Percentiles rank a stretch among this genome's conserved stretches.
These are phyloP conservation scores for Diplodia mutila DNA, from an alignment of 2,329 filamentous ascomycete species.

Conservation along the genomic window DNA sequence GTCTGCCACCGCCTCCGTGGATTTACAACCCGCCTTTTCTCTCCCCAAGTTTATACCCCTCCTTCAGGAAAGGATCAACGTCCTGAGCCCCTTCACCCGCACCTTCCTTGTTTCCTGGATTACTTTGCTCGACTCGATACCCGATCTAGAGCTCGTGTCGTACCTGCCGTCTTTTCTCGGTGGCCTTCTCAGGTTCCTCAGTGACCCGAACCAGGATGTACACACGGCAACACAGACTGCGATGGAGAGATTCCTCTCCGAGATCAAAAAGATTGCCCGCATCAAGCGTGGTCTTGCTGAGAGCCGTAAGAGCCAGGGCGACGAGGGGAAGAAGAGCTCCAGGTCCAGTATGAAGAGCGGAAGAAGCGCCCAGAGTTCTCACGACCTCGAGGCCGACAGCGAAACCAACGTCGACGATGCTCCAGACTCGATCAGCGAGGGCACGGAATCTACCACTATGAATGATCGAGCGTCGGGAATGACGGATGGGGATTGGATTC, in stretches of 20 bases:
- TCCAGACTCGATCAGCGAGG: slow-evolving; percentile 48
- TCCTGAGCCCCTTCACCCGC: slow-evolving; percentile 90
- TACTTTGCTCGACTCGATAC: slow-evolving; percentile 90
- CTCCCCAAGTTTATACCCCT: slow-evolving; percentile 88
- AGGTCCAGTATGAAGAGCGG: slow-evolving; percentile 55
- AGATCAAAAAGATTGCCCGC: slow-evolving; percentile 92
- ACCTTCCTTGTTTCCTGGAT: slow-evolving; percentile 98
- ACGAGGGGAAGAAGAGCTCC: slow-evolving; percentile 70
- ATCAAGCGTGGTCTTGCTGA: slow-evolving; percentile 92
- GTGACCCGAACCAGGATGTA: slow-evolving; percentile 90
- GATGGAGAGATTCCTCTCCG: slow-evolving; percentile 84
- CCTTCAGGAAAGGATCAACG: slow-evolving; percentile 89
- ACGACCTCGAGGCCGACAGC: slow-evolving; percentile 52
- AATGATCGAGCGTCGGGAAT: slow-evolving; percentile 46
- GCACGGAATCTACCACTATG: slow-evolving; percentile 38
- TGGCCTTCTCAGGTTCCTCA: slow-evolving; percentile 87
- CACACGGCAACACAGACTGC: slow-evolving; percentile 88
- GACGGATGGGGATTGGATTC: slow-evolving; percentile 92
- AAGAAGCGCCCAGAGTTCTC: slow-evolving; percentile 35
- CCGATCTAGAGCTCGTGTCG: slow-evolving; percentile 90
- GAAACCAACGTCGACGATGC: slow-evolving; percentile 60
- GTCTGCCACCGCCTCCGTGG: slow-evolving; percentile 32
- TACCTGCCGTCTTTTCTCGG: slow-evolving; percentile 90
- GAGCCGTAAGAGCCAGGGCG: slow-evolving; percentile 71
- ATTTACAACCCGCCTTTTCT: slow-evolving; percentile 84